Conservation (phyloP, 192 early-diverging fungal species). For the Coemansia sp. region DNA sequence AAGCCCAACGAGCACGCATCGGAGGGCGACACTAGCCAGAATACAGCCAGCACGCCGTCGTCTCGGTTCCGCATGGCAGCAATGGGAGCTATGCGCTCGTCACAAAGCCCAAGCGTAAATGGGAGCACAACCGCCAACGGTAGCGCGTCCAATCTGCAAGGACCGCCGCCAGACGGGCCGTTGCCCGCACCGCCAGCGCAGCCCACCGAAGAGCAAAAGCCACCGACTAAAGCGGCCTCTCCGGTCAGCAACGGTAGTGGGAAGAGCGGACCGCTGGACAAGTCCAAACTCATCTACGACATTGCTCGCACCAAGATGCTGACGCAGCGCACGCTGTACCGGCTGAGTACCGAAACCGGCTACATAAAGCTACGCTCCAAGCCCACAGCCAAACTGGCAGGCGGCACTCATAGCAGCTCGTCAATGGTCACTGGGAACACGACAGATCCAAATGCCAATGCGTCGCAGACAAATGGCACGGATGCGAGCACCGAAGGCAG, state of each 20-base stretch:
- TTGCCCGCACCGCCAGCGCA: conserved; percentile 5
- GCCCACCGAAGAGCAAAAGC: neutral
- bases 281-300: conserved; percentile 46
- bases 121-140: neutral
- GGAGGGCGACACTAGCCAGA: neutral
- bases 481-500: conserved; percentile 3
- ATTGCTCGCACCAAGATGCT: conserved; percentile 48
- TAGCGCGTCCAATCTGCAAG: neutral
- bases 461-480: conserved; percentile 2
- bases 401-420: neutral
- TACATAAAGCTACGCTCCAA: conserved; percentile 48
- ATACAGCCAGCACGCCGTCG: conserved; percentile 9
- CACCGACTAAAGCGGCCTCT: neutral
- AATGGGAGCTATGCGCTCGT: conserved; percentile 18
- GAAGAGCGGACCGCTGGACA: conserved; percentile 6
- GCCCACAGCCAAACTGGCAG: conserved; percentile 12
- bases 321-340: conserved; percentile 36
- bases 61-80: conserved; percentile 37
- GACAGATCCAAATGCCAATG: neutral
- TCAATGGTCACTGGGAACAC: conserved; percentile 12
- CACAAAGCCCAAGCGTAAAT: conserved; percentile 15
- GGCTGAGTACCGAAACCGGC: conserved; percentile 46
- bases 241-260: conserved; percentile 8
- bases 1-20: conserved; percentile 1
- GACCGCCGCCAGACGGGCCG: conserved; percentile 7